Base-by-base conservation (phyloP, 2,329 filamentous ascomycete species). In the Triangularia setosa region DNA sequence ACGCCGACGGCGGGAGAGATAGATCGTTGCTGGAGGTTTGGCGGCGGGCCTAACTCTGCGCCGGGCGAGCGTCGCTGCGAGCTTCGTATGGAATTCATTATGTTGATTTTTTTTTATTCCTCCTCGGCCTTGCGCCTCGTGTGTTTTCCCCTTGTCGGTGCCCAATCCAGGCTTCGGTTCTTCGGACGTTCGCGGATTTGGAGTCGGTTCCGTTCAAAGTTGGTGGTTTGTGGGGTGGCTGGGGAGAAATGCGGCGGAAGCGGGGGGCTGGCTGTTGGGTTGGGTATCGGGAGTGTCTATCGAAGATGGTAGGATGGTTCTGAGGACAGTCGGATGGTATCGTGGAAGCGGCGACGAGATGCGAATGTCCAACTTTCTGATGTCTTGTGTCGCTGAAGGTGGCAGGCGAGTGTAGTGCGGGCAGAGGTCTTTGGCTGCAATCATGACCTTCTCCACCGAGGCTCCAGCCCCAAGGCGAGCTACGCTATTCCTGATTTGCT, bases 21-120 rank as follows among this genome's bases (percentile, higher is more conserved):
- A 58, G 84, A 79, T 63, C 86, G 82, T 62, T 79, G 75, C 63
- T 84, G 81, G 68, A 85, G 79, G 75, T 79, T 84, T 63, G 84
- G 80, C 59, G 86, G 82, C 71, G 82, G 84, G 60, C 83, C 84
- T 72, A 82, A 81, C 68, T 89, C 87, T 35, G 81, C 83, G 66
- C 81, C 85, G n/a, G 87, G 86, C 59, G 87, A 88, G 71, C 87
- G 84, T 69, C 87, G 83, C 73, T 86, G 86, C 72, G 65, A 68
- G 21, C 57, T 60, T 23, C 67, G 59, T 23, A 84, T 78, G 57
- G 79, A 78, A 62, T 63, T 68, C 67, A 68, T 68, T 52, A 21
- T 59, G 35, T 60, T 40, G 25, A 24, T 27, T 6, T 27, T 25
- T 27, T 6, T 27, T 25, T 64, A 16, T 23, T 54, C 21, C 18